phyloP scores from a whole-genome alignment of 768 basidiomycete species.

The Russula sp. region DNA sequence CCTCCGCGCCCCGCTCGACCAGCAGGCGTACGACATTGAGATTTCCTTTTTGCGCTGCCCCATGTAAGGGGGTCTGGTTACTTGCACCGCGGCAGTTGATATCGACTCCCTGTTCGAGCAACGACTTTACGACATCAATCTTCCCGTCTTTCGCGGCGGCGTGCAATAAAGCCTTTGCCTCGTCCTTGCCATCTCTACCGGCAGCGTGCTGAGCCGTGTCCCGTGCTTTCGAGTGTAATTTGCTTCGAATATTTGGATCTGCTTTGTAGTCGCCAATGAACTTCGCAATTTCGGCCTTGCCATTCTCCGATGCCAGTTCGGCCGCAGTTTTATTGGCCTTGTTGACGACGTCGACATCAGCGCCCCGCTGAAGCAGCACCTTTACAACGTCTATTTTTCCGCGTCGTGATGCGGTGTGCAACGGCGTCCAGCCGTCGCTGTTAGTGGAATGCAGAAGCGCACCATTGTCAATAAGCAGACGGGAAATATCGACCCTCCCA shows the following conservation, averaged over 20 bases:
- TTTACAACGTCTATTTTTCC: constrained; percentile 1
- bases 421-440: not conserved
- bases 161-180: not conserved
- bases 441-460: not conserved
- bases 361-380: constrained; percentile 1
- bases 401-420: constrained; percentile 1
- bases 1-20: constrained; percentile 2
- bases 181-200: too few relatives aligned
- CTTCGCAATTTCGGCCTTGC: not conserved
- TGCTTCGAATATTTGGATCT: not conserved
- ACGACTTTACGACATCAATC: not conserved
- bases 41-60: not conserved
- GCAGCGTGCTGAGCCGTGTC: not conserved
- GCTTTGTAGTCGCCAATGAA: constrained; percentile 1
- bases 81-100: not conserved
- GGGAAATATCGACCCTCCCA: constrained; percentile 2
- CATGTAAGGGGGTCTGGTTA: not conserved
- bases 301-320: constrained; percentile 1
- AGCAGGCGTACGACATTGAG: not conserved
- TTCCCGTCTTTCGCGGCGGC: constrained; percentile 1
- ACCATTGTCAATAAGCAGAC: constrained; percentile 12
- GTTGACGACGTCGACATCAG: not conserved
- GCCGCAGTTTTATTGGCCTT: not conserved
- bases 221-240: not conserved
- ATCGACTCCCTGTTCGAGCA: constrained; percentile 3